Conservation (phyloP, 148 eudicot species). For the Amaranthus palmeri region DNA sequence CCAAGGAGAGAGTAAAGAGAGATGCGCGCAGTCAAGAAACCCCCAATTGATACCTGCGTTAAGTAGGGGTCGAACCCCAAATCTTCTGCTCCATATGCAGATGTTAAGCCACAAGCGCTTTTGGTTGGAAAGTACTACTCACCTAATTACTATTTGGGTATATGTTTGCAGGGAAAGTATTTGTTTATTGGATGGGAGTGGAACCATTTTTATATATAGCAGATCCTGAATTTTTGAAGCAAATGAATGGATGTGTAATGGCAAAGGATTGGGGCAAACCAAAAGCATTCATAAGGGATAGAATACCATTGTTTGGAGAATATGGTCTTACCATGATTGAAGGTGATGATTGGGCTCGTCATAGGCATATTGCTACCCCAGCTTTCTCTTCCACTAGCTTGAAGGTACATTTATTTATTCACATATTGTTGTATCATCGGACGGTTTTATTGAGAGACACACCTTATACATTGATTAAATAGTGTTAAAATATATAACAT, state of each 20-base stretch:
- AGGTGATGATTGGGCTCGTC: conserved; percentile 78
- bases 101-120: too few relatives aligned
- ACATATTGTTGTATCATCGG: not conserved
- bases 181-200: conserved; percentile 84
- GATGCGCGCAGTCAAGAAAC: too few relatives aligned
- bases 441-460: not conserved
- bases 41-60: too few relatives aligned
- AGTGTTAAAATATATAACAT: not conserved
- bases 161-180: conserved; percentile 69
- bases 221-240: conserved; percentile 69
- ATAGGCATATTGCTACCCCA: conserved; percentile 77
- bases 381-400: conserved; percentile 74
- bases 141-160: not conserved
- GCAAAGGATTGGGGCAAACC: conserved; percentile 97
- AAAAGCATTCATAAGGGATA: conserved; percentile 59
- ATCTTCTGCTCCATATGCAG: too few relatives aligned
- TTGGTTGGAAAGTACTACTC: too few relatives aligned
- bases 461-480: too few relatives aligned
- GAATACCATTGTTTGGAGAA: conserved; percentile 83
- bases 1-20: too few relatives aligned
- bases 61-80: too few relatives aligned
- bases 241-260: conserved; percentile 52
- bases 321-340: conserved; percentile 76
- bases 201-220: conserved; percentile 95
- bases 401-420: conserved; percentile 45